A percentile compares a stretch with the other conserved stretches of the same genome.
Evolutionary conservation across 495 filamentous ascomycete species (phyloP).

Genomic region (Hypoxylon rickii): DNA sequence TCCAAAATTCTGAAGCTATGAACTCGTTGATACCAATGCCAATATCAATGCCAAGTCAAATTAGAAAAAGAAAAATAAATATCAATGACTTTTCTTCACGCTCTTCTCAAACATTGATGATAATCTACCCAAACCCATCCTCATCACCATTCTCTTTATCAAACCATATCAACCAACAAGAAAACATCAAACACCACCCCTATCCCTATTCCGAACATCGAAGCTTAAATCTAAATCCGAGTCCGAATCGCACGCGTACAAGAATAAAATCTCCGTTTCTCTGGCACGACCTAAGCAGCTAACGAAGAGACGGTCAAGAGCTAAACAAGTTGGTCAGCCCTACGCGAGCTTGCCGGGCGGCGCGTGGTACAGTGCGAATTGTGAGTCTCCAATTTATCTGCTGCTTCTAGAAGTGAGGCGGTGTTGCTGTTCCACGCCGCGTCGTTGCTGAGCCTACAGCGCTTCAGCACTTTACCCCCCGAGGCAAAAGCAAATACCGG

Average conservation of each 20-base stretch:
- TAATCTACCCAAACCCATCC: neutral
- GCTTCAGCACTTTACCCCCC: no score
- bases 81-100: no score
- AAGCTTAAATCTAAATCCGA: no score
- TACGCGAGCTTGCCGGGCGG: constrained; percentile 4
- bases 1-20: no score
- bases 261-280: neutral
- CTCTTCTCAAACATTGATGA: no score
- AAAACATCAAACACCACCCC: neutral
- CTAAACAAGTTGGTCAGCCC: constrained; percentile 22
- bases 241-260: constrained; percentile 1
- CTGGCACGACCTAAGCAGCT: no score
- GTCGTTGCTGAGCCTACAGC: neutral
- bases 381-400: constrained; percentile 1
- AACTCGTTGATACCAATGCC: no score
- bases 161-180: neutral
- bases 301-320: no score
- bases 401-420: constrained; percentile 25
- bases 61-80: no score
- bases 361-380: constrained; percentile 19
- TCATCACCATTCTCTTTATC: neutral
- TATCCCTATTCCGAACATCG: neutral
- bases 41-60: no score
- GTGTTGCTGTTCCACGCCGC: constrained; percentile 3
- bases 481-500: neutral